phyloP scores from a whole-genome alignment of 106 monocot species.

The Allium fistulosum region DNA sequence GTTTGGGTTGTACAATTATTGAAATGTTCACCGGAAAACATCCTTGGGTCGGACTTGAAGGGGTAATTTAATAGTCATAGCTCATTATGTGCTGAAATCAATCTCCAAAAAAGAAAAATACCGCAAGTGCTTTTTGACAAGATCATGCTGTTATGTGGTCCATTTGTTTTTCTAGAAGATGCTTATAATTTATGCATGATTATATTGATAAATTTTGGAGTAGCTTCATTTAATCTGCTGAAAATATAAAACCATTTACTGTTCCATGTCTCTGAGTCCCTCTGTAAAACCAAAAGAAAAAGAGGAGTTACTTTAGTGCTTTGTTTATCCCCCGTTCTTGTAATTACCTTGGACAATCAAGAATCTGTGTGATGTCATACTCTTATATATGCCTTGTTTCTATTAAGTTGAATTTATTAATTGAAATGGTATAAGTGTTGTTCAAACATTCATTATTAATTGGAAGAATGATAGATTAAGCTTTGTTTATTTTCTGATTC shows the following conservation, averaged over 20 bases:
- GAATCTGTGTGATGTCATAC: neutral
- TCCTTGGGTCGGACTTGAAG: constrained; percentile 88
- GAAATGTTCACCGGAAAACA: constrained; percentile 96
- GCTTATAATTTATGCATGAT: neutral
- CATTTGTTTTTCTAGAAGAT: neutral
- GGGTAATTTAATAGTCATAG: constrained; percentile 33
- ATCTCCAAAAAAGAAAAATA: neutral
- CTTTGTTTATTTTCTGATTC: neutral
- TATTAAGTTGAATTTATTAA: neutral
- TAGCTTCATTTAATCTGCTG: too few relatives aligned
- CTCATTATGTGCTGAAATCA: constrained; percentile 1
- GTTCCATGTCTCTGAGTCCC: too few relatives aligned
- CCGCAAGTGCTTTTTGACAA: neutral
- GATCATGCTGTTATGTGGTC: neutral
- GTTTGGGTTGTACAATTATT: constrained; percentile 95
- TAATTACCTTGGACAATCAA: neutral
- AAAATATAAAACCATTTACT: too few relatives aligned
- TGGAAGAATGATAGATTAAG: neutral
- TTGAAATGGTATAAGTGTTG: neutral
- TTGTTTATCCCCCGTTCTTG: neutral
- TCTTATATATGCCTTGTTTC: neutral
- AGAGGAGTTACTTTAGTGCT: neutral
- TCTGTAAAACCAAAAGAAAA: too few relatives aligned
- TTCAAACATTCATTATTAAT: neutral
- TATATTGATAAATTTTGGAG: too few relatives aligned